Base-by-base conservation (phyloP, 805 yeast genomes). In the Myxozyma geophila region DNA sequence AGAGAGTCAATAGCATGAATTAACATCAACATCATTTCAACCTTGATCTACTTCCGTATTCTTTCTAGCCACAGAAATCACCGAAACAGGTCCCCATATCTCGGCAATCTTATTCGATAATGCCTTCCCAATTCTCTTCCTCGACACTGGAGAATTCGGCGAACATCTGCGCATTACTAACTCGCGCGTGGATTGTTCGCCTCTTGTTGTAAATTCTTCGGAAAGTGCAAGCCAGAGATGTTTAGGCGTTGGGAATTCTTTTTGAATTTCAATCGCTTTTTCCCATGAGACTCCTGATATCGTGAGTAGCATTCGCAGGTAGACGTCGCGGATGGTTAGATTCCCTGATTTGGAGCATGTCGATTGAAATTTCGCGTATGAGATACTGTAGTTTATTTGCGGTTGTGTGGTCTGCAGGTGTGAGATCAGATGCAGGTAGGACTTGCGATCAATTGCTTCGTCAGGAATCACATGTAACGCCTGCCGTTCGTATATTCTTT, bases 221-320 rank as follows among this genome's bases (percentile, higher is more conserved):
- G 69, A 77, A 39, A 68, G 89, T 10, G 81, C 84, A 21, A 80
- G 78, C 12, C 87, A 73, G n/a, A 93, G 78, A 19, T 72, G 73
- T 41, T 77, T 77, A 0, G 98, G 95, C 0, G 98, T 92, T 1
- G 85, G 85, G 72, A 80, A 95, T 48, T 80, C 73, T 19, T 79
- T 78, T 75, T 92, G 98, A 9, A 95, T 85, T 7, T 85, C 84
- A 9, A 85, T 72, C 0, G 99, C 99, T 73, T 89, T 91, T 67
- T 93, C 98, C 37, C 90, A 76, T 0, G 96, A 85, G 0, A 95
- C 80, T 0, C 98, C 99, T 64, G 84, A 82, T 1, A 89, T 82
- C 2, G 92, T 83, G 88, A 92, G 85, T 23, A 95, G 80, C 87
- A 91, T 85, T 51, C 83, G 79, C 1, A 91, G 77, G 70, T 86